A percentile compares a stretch with the other conserved stretches of the same genome.
Evolutionary conservation across 768 basidiomycete species (phyloP).

Genomic region (Phlebiopsis gigantea): DNA sequence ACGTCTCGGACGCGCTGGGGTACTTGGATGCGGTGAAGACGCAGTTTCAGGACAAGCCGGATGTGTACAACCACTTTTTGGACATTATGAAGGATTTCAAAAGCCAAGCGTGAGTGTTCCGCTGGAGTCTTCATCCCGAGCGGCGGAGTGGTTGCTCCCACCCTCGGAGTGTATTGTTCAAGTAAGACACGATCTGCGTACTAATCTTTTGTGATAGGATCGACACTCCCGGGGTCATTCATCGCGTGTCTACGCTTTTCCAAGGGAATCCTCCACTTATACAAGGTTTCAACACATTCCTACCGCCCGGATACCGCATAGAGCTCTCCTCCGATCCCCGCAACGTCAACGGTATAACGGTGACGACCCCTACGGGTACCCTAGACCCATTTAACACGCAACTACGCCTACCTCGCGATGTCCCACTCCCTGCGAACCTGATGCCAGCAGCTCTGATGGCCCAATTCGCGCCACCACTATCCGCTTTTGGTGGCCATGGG

Average conservation of each 20-base stretch:
- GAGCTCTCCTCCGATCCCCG: constrained; percentile 71
- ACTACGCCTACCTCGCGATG: constrained; percentile 80
- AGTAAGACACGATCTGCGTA: not conserved
- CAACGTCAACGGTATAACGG: constrained; percentile 70
- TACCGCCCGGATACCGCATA: constrained; percentile 92
- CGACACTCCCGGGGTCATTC: constrained; percentile 96
- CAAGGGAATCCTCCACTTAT: constrained; percentile 87
- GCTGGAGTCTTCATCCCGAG: not conserved
- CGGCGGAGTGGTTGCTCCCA: not conserved
- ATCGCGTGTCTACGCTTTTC: constrained; percentile 90
- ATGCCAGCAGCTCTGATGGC: constrained; percentile 13
- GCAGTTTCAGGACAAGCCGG: constrained; percentile 84
- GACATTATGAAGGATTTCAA: constrained; percentile 99
- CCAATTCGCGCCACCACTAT: constrained; percentile 17
- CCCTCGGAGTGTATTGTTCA: not conserved
- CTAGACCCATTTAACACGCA: constrained; percentile 24
- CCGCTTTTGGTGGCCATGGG: constrained; percentile 14
- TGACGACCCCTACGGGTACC: constrained; percentile 74
- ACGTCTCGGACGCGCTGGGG: constrained; percentile 89
- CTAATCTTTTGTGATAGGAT: constrained; percentile 49
- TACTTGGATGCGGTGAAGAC: constrained; percentile 94
- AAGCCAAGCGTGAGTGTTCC: constrained; percentile 71
- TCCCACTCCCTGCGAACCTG: too few species aligned
- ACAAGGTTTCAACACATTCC: constrained; percentile 96
- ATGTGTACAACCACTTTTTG: constrained; percentile 91